Evolutionary conservation across 2,329 filamentous ascomycete species (phyloP).

Genomic region (Leptoxyphium fumago): DNA sequence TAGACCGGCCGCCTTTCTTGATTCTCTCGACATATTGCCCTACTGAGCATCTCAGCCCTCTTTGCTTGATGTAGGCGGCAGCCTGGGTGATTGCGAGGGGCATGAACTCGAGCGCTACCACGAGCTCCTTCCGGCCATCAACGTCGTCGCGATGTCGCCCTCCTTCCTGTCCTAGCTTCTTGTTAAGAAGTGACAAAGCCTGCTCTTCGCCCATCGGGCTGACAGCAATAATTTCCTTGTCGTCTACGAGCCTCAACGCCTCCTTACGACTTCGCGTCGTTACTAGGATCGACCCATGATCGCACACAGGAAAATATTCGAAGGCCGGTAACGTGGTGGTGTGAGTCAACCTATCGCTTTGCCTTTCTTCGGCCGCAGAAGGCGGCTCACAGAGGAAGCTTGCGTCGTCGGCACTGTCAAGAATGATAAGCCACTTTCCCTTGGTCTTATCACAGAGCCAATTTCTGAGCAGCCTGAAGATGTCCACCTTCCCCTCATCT

Average conservation of each 20-base stretch:
- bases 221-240: conserved; percentile 8
- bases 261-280: conserved; percentile 7
- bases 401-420: conserved; percentile 14
- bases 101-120: conserved; percentile 17
- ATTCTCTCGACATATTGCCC: conserved; percentile 24
- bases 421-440: conserved; percentile 10
- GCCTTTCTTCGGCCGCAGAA: too few species aligned
- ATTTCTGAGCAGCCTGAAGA: conserved; percentile 7
- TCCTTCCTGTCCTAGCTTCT: conserved; percentile 8
- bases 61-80: conserved; percentile 18
- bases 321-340: background rate
- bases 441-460: conserved; percentile 10
- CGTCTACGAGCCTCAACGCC: conserved; percentile 8
- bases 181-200: conserved; percentile 10
- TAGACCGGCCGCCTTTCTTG: background rate
- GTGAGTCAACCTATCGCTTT: too few species aligned
- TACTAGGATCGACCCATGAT: conserved; percentile 11
- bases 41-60: conserved; percentile 17
- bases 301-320: conserved; percentile 7
- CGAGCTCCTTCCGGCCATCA: conserved; percentile 4
- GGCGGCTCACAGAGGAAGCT: conserved; percentile 3
- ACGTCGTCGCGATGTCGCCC: too few species aligned
- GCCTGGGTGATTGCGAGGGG: conserved; percentile 23
- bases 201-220: conserved; percentile 11
- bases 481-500: conserved; percentile 7